These are phyloP conservation scores for Solanum sejunctum DNA, from an alignment of 257 asterid species.

Conservation along the genomic window DNA sequence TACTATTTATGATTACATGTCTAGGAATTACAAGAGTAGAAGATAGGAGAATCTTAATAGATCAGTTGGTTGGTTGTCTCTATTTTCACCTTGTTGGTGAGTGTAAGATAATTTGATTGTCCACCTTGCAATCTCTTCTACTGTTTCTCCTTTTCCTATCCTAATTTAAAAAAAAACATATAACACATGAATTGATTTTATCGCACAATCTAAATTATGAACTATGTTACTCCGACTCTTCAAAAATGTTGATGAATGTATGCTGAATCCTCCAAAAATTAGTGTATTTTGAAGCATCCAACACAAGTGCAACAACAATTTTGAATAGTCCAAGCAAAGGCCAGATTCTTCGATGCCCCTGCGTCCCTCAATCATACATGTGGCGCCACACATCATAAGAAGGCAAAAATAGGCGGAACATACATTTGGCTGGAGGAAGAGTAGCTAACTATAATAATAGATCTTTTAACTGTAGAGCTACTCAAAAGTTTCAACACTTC, in stretches of 20 bases:
- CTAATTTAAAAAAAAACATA: not conserved
- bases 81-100: not conserved
- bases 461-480: not conserved
- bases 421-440: not conserved
- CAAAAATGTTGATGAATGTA: no score
- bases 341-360: not conserved
- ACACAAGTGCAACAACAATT: no score
- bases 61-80: not conserved
- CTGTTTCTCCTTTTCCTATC: not conserved
- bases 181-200: not conserved
- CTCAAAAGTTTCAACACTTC: not conserved
- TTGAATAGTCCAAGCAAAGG: no score
- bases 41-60: not conserved
- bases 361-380: not conserved
- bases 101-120: no score
- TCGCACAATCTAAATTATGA: not conserved
- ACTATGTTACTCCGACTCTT: not conserved
- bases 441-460: not conserved
- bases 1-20: not conserved
- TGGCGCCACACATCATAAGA: not conserved
- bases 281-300: no score
- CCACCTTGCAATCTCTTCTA: no score
- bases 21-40: not conserved
- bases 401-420: not conserved
- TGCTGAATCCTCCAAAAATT: no score